Evolutionary conservation across 2,329 filamentous ascomycete genomes (phyloP), one percentile per base, ranked within the genome.

Genomic region (Epichloe brachyelytri): DNA sequence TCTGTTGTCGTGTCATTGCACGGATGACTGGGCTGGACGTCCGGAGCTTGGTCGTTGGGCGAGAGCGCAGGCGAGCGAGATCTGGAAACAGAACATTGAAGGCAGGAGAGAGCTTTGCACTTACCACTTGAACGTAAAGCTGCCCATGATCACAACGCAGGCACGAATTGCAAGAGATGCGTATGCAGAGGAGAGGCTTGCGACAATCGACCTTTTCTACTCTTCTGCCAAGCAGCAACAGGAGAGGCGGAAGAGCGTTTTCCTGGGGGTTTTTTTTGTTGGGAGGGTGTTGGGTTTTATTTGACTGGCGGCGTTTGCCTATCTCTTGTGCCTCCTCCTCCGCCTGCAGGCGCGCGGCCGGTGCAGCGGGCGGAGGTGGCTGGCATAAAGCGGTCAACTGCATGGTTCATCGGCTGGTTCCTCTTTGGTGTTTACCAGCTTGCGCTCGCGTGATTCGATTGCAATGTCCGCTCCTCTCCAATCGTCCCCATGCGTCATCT

Each of bases 111-210:
- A 15, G 33, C 26, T 33, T 43, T 14, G 43, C 41, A 66, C 80
- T 70, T 70, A 86, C 82, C 82, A 86, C 67, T 77, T 82, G 72
- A 86, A 86, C 48, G 80, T 80, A 64, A 80, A 85, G 70, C 72
- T 83, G 62, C 79, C 81, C 80, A 85, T 83, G 58, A 62, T 70
- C 61, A 57, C 52, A 53, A 59, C 52, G 59, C 58, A 54, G 49
- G 20, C 40, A 19, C 40, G 15, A 38, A 19, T 11, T 19, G 26
- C 37, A 30, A 37, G 30, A 51, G 12, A 20, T 26, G 30, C 45
- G 22, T 39, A n/a, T 39, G 26, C 39, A 20, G 34, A 39, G 20
- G 15, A 20, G 20, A 40, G 19, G 17, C 41, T 41, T 26, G 39
- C 46, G 26, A 49, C 36, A 15, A 33, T 44, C 2, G 30, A 8